phyloP scores from a whole-genome alignment of 495 filamentous ascomycete species.

The Podospora pseudocomata region DNA sequence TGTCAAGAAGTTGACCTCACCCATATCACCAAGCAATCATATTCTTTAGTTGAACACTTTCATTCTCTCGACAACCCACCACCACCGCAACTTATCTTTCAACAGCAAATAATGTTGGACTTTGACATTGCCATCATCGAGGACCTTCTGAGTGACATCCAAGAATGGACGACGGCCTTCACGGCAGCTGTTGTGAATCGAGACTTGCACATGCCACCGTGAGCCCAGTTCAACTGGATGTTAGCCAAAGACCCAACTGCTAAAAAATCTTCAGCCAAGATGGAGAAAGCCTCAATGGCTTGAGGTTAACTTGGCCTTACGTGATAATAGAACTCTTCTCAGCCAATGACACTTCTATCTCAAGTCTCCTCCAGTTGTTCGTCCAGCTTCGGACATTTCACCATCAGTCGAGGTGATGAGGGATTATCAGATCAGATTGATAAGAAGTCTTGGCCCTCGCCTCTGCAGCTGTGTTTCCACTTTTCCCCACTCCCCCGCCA shows the following conservation, averaged over 20 bases:
- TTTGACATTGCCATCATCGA: no score
- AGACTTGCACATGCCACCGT: neutral
- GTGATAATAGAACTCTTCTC: neutral
- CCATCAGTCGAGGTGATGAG: neutral
- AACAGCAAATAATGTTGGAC: no score
- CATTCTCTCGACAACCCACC: no score
- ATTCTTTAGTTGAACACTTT: no score
- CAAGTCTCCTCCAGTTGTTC: neutral
- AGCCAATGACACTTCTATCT: neutral
- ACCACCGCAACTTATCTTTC: no score
- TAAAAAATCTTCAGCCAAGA: neutral
- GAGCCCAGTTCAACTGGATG: no score
- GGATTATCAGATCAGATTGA: constrained; percentile 15
- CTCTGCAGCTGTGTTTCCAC: neutral
- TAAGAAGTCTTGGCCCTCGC: constrained; percentile 18
- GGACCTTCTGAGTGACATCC: no score
- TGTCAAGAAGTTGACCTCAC: no score
- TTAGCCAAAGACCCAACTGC: neutral
- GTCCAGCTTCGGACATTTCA: neutral
- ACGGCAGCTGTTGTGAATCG: neutral
- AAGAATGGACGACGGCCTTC: no score
- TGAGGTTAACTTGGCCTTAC: neutral
- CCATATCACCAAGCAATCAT: no score
- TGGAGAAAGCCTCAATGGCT: neutral
- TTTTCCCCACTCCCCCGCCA: neutral